phyloP scores from a whole-genome alignment of 148 eudicot genomes.

The Arctostaphylos glauca region DNA sequence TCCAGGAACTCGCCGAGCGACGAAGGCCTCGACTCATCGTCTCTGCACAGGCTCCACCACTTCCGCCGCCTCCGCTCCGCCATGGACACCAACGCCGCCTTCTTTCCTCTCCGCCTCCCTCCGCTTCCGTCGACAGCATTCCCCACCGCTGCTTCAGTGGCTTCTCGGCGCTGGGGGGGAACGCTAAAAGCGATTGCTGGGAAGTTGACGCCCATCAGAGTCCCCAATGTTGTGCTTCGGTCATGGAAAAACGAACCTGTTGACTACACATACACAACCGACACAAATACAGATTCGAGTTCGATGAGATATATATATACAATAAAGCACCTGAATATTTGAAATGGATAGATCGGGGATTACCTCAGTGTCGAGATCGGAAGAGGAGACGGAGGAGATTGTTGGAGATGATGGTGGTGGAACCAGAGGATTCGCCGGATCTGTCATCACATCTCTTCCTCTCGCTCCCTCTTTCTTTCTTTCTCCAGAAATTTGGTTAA shows the following conservation, averaged over 20 bases:
- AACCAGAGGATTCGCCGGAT: slow-evolving; percentile 39
- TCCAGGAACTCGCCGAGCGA: slow-evolving; percentile 53
- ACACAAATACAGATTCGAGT: neutral
- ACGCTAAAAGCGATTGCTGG: slow-evolving; percentile 38
- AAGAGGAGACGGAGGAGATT: slow-evolving; percentile 44
- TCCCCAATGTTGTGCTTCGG: slow-evolving; percentile 51
- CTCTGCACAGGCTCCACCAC: slow-evolving; percentile 51
- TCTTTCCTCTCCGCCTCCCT: slow-evolving; percentile 7
- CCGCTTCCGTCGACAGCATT: slow-evolving; percentile 12
- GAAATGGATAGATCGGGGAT: neutral
- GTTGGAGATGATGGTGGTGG: slow-evolving; percentile 43
- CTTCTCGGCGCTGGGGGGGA: slow-evolving; percentile 32
- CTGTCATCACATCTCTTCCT: slow-evolving; percentile 22
- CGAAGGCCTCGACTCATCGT: slow-evolving; percentile 32
- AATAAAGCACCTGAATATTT: too few species aligned
- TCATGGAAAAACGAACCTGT: slow-evolving; percentile 65
- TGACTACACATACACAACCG: slow-evolving; percentile 20
- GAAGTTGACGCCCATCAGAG: slow-evolving; percentile 53
- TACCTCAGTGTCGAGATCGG: slow-evolving; percentile 60
- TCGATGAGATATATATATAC: neutral
- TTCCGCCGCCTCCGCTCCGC: slow-evolving; percentile 28
- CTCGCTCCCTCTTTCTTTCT: neutral
- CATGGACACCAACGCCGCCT: slow-evolving; percentile 19
- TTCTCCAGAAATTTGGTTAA: neutral
- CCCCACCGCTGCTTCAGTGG: neutral